These are phyloP conservation scores for Xylariales sp. DNA, from an alignment of 2,329 filamentous ascomycete species.

Conservation along the genomic window DNA sequence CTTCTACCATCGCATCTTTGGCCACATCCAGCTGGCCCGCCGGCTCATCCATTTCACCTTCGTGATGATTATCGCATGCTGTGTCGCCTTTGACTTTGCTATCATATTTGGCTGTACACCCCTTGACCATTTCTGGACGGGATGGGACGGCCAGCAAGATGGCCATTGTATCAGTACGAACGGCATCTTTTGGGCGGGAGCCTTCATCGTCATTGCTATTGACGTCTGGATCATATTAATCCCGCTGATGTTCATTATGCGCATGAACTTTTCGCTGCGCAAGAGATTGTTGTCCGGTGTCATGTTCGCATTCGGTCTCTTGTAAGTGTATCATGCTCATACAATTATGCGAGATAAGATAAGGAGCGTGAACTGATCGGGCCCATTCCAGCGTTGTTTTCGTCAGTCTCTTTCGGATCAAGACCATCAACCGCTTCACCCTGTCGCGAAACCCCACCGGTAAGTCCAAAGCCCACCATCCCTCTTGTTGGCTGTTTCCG, in stretches of 20 bases:
- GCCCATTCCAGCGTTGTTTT: slow-evolving; percentile 8
- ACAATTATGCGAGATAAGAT: background rate
- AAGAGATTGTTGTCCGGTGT: slow-evolving; percentile 49
- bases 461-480: slow-evolving; percentile 29
- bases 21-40: slow-evolving; percentile 4
- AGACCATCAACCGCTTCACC: slow-evolving; percentile 13
- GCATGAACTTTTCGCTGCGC: slow-evolving; percentile 41
- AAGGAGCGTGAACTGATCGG: background rate
- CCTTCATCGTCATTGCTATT: slow-evolving; percentile 12
- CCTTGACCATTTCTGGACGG: slow-evolving; percentile 21
- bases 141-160: slow-evolving; percentile 22
- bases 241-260: slow-evolving; percentile 6
- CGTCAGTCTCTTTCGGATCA: slow-evolving; percentile 10
- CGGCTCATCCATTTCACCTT: slow-evolving; percentile 2
- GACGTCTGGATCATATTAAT: slow-evolving; percentile 24
- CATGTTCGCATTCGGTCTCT: slow-evolving; percentile 46
- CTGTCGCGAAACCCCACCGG: slow-evolving; percentile 39
- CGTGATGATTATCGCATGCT: slow-evolving; percentile 14
- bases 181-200: slow-evolving; percentile 18
- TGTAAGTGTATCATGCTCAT: slow-evolving; percentile 10
- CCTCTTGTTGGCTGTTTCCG: background rate
- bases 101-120: slow-evolving; percentile 22
- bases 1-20: slow-evolving; percentile 20
- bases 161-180: slow-evolving; percentile 27
- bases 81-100: slow-evolving; percentile 7